phyloP scores from a whole-genome alignment of 2,329 filamentous ascomycete species.

The Phyllosticta ampelicida region DNA sequence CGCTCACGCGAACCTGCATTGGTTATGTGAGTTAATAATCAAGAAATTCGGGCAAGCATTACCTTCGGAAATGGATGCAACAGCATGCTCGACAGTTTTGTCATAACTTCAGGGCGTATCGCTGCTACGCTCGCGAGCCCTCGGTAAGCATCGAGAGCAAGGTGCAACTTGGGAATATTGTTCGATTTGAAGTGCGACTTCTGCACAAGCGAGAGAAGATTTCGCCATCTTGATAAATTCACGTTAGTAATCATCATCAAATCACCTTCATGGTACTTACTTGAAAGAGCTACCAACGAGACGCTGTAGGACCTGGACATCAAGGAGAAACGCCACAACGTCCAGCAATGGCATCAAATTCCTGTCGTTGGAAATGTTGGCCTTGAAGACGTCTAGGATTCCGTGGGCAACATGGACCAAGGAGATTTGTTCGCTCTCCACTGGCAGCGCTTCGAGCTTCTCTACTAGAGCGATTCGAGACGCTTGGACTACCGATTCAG shows the following conservation, averaged over 20 bases:
- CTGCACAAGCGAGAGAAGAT: slow-evolving; percentile 59
- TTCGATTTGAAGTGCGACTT: slow-evolving; percentile 74
- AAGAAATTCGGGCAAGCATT: neutral
- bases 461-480: slow-evolving; percentile 54
- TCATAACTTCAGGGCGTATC: slow-evolving; percentile 46
- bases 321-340: slow-evolving; percentile 58
- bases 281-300: slow-evolving; percentile 42
- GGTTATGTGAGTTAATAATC: no score
- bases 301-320: slow-evolving; percentile 33
- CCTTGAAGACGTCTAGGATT: slow-evolving; percentile 21
- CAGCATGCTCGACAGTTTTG: slow-evolving; percentile 62
- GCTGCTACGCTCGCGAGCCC: slow-evolving; percentile 49
- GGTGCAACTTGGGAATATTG: slow-evolving; percentile 71
- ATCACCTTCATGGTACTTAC: slow-evolving; percentile 23
- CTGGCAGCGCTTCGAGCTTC: slow-evolving; percentile 22
- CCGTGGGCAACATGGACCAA: slow-evolving; percentile 19
- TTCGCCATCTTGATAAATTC: slow-evolving; percentile 36
- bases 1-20: slow-evolving; percentile 24
- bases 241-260: slow-evolving; percentile 7
- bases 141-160: slow-evolving; percentile 69
- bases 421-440: slow-evolving; percentile 13
- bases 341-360: slow-evolving; percentile 67
- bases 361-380: slow-evolving; percentile 47
- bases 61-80: slow-evolving; percentile 63
- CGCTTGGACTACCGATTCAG: slow-evolving; percentile 61